A percentile compares a stretch with the other conserved stretches of the same genome.
Conservation (phyloP, 805 yeast species). For the Blastobotrys americana region DNA sequence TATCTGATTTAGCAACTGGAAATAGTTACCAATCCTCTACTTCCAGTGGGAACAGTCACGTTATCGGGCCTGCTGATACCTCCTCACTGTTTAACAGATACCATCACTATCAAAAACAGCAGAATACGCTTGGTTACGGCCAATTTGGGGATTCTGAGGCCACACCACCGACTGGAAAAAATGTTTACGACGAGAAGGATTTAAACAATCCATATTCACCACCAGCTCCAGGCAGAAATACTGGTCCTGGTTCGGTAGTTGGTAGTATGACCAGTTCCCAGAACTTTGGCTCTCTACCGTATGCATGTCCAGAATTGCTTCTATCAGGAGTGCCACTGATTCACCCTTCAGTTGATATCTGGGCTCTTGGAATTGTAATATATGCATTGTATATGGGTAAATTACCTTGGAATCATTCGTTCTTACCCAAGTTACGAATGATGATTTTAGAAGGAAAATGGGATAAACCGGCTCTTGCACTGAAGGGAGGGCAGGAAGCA, state of each 20-base stretch:
- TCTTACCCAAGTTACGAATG: slow-evolving; percentile 69
- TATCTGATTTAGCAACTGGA: too few species aligned
- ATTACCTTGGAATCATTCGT: slow-evolving; percentile 78
- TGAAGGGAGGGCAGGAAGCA: slow-evolving; percentile 11
- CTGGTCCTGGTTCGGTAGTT: slow-evolving; percentile 14
- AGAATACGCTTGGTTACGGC: neutral
- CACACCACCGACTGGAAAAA: neutral
- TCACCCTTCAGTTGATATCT: slow-evolving; percentile 69
- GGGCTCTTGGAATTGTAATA: slow-evolving; percentile 83
- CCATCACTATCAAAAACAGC: slow-evolving; percentile 14
- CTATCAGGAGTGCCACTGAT: slow-evolving; percentile 44
- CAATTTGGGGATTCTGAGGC: neutral
- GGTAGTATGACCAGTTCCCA: slow-evolving; percentile 10
- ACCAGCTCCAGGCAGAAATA: neutral
- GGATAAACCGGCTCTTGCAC: slow-evolving; percentile 38
- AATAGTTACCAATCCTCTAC: neutral
- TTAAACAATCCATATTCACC: neutral
- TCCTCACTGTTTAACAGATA: slow-evolving; percentile 21
- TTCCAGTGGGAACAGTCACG: slow-evolving; percentile 5
- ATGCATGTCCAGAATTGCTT: slow-evolving; percentile 83
- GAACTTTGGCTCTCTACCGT: slow-evolving; percentile 81
- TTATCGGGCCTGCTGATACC: slow-evolving; percentile 22
- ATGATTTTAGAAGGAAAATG: slow-evolving; percentile 63
- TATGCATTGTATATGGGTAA: slow-evolving; percentile 68
- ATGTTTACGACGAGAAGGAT: neutral